phyloP scores from a whole-genome alignment of 1,139 yeast species.

The Sugiyamaella neomexicana region DNA sequence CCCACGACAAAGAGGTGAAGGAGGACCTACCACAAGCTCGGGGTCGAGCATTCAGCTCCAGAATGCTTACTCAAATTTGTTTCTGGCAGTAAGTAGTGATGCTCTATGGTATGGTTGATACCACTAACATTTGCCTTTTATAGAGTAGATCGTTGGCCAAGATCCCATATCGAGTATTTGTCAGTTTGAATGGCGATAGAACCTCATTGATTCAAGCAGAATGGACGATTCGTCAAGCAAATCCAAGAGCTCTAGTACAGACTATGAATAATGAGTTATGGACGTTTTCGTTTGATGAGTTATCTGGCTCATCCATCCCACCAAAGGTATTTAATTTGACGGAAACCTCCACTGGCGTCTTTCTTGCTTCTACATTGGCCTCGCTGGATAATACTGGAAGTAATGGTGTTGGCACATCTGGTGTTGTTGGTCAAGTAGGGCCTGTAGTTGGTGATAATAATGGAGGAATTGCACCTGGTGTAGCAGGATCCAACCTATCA shows the following conservation, averaged over 20 bases:
- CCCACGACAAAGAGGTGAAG: slow-evolving; percentile 9
- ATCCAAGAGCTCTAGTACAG: slow-evolving; percentile 56
- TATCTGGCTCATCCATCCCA: slow-evolving; percentile 38
- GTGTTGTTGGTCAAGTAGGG: slow-evolving; percentile 6
- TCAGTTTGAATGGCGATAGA: slow-evolving; percentile 40
- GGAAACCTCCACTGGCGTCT: slow-evolving; percentile 41
- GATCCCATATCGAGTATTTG: slow-evolving; percentile 38
- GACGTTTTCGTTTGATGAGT: slow-evolving; percentile 50
- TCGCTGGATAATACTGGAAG: slow-evolving; percentile 9
- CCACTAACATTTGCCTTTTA: not conserved
- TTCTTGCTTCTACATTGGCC: slow-evolving; percentile 40
- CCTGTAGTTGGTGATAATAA: not conserved
- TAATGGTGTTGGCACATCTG: not conserved
- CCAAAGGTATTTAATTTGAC: slow-evolving; percentile 35
- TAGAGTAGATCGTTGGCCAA: slow-evolving; percentile 34
- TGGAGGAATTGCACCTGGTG: not conserved
- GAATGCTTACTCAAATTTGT: slow-evolving; percentile 35
- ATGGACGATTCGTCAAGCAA: slow-evolving; percentile 51
- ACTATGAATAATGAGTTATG: slow-evolving; percentile 64
- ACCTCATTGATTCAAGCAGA: slow-evolving; percentile 58
- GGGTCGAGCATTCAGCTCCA: slow-evolving; percentile 20
- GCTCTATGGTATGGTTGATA: not conserved
- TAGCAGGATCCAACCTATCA: not conserved
- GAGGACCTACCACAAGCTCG: not conserved
- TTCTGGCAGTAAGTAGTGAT: slow-evolving; percentile 30